Percentiles rank a stretch among this genome's conserved stretches.
Evolutionary conservation across 768 basidiomycete genomes (phyloP).

Genomic region (Kwoniella botswanensis): DNA sequence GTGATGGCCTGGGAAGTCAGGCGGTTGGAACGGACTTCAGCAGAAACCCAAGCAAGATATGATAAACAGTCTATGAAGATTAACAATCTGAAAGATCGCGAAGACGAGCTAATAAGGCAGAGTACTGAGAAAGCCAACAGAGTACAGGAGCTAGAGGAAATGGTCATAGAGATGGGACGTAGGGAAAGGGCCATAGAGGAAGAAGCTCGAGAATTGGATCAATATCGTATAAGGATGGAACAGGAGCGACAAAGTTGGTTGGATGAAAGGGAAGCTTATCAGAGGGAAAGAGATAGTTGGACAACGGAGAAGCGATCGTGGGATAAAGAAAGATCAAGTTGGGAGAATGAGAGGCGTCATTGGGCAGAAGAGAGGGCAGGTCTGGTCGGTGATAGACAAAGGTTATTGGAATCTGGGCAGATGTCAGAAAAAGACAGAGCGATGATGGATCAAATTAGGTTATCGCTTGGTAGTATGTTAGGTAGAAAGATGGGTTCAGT

Average conservation of each 20-base stretch:
- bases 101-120: constrained; percentile 38
- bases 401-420: constrained; percentile 27
- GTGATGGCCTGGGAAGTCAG: constrained; percentile 59
- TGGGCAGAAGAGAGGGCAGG: constrained; percentile 35
- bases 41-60: constrained; percentile 39
- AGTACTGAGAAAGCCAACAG: constrained; percentile 29
- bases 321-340: constrained; percentile 24
- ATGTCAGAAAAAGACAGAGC: constrained; percentile 35
- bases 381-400: constrained; percentile 27
- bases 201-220: constrained; percentile 40
- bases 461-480: constrained; percentile 34
- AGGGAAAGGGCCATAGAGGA: constrained; percentile 47
- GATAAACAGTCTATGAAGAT: constrained; percentile 39
- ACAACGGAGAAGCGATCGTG: constrained; percentile 31
- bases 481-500: constrained; percentile 27
- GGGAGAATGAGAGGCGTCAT: constrained; percentile 24
- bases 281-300: constrained; percentile 36
- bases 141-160: constrained; percentile 47
- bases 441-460: constrained; percentile 37
- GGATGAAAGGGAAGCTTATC: constrained; percentile 26
- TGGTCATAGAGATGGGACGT: constrained; percentile 48
- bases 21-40: constrained; percentile 45
- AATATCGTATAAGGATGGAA: constrained; percentile 4
- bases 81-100: constrained; percentile 34
- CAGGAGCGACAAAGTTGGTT: constrained; percentile 14